These are phyloP conservation scores for Aphelidium insulamus DNA, from an alignment of 371 early-diverging fungal genomes.

Conservation along the genomic window DNA sequence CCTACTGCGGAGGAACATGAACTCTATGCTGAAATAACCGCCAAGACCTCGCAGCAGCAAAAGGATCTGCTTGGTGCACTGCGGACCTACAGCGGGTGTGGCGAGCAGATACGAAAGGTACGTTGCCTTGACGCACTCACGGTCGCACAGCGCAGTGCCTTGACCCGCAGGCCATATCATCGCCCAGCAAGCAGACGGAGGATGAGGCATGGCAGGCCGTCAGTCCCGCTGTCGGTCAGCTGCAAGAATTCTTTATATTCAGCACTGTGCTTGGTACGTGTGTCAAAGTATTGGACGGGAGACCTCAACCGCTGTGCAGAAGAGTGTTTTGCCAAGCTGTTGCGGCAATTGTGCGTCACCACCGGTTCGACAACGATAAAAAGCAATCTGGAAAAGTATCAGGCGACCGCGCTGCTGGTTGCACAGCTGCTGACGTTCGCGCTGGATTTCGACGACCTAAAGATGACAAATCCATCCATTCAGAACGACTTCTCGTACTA, in stretches of 20 bases:
- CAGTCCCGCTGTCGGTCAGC: conserved; percentile 43
- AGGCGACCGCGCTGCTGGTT: conserved; percentile 46
- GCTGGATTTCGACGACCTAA: conserved; percentile 69
- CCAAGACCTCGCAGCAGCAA: conserved; percentile 19
- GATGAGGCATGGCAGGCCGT: conserved; percentile 63
- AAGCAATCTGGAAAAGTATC: conserved; percentile 43
- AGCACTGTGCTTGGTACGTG: conserved; percentile 37
- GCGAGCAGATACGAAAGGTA: conserved; percentile 25
- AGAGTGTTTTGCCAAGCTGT: conserved; percentile 40
- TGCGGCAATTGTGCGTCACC: conserved; percentile 44
- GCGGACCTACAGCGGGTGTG: conserved; percentile 31
- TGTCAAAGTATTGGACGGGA: neutral
- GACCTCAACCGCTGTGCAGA: conserved; percentile 17
- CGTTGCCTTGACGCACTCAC: conserved; percentile 15
- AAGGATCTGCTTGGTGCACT: conserved; percentile 20
- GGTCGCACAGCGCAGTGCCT: no score
- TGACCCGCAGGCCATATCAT: conserved; percentile 51
- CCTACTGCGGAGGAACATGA: conserved; percentile 23
- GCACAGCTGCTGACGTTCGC: conserved; percentile 64
- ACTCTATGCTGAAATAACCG: conserved; percentile 18
- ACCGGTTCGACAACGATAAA: conserved; percentile 18
- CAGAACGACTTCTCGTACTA: conserved; percentile 94
- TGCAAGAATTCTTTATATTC: conserved; percentile 55
- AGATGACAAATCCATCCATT: conserved; percentile 75
- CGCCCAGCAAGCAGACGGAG: conserved; percentile 54